These are phyloP conservation scores for Leptodermis oblonga DNA, from an alignment of 257 asterid species.

Conservation along the genomic window DNA sequence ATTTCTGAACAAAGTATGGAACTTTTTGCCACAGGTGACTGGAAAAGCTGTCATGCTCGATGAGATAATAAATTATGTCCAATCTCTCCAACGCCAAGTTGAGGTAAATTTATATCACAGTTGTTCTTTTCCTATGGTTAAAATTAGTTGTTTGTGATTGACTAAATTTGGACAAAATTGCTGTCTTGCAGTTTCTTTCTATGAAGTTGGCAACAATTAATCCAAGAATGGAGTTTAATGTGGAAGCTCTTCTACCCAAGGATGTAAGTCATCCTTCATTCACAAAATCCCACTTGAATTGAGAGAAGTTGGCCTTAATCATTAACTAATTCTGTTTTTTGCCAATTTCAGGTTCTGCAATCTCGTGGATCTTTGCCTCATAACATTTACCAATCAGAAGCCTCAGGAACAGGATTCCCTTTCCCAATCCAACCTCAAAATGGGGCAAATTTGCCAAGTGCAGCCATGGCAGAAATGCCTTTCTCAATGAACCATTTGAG, in stretches of 20 bases:
- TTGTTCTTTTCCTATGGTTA: background rate
- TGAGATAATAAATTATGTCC: constrained; percentile 86
- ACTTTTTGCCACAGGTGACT: constrained; percentile 44
- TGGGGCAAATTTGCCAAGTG: constrained; percentile 23
- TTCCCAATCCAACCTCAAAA: constrained; percentile 47
- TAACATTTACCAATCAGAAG: constrained; percentile 36
- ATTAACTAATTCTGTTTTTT: background rate
- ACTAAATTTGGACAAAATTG: constrained; percentile 1
- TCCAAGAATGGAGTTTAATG: constrained; percentile 69
- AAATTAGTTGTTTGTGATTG: background rate
- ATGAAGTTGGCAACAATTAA: constrained; percentile 79
- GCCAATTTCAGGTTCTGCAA: constrained; percentile 41
- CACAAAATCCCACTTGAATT: constrained; percentile 5
- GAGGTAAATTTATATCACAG: constrained; percentile 41
- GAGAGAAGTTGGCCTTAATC: constrained; percentile 12
- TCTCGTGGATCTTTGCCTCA: constrained; percentile 47
- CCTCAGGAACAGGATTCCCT: constrained; percentile 26
- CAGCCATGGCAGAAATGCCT: constrained; percentile 29
- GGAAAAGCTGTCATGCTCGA: constrained; percentile 99
- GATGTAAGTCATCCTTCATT: constrained; percentile 47
- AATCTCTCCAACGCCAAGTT: constrained; percentile 82
- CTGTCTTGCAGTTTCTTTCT: constrained; percentile 62
- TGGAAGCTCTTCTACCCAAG: constrained; percentile 63
- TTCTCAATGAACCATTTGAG: constrained; percentile 34
- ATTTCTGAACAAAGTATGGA: constrained; percentile 9